Base-by-base conservation (phyloP, 441 rosid species). In the Adansonia madagascariensis region DNA sequence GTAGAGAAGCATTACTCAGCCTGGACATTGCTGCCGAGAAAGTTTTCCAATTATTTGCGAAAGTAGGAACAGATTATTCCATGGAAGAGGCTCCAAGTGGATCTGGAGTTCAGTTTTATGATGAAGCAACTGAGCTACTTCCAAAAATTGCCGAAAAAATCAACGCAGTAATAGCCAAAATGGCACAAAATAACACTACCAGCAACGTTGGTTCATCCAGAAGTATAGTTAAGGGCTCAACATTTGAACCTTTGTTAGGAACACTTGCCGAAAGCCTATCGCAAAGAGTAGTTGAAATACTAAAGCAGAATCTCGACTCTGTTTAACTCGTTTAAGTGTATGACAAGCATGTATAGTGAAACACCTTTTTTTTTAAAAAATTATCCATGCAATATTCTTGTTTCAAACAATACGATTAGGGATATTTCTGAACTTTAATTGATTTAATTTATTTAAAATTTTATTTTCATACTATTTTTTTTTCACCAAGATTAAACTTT, bases 61-160 rank as follows among this genome's bases (percentile, higher is more conserved):
- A 63, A 63, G 15, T 90, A 75, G 82, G 75, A 46, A 61, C 78
- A 17, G 65, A 20, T 72, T 71, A 41, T 75, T 81, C 87, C 0
- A 59, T 77, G 49, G 88, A 84, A 75, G 68, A 83, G 83, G 18
- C 73, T 79, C 80, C 85, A 57, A 77, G 47, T 59, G 85, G 82
- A 68, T 62, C 81, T 12, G 80, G 77, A 85, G 82, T 82, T 60
- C 72, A 82, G 63, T 81, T 94, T 65, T 79, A 78, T 35, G 75
- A 83, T n/a, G 88, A 87, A 77, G 90, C 91, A 78, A 86, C 87
- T n/a, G 71, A 81, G 49, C 31, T 85, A 76, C 84, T 94, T 59
- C 90, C 94, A 78, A 73, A 87, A 52, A 77, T 94, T 74, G 78
- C 85, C 9, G 85, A 83, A 74, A 89, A 88, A 71, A 78, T 92